Base-by-base conservation (phyloP, 768 basidiomycete genomes). In the Podaxis pistillaris region DNA sequence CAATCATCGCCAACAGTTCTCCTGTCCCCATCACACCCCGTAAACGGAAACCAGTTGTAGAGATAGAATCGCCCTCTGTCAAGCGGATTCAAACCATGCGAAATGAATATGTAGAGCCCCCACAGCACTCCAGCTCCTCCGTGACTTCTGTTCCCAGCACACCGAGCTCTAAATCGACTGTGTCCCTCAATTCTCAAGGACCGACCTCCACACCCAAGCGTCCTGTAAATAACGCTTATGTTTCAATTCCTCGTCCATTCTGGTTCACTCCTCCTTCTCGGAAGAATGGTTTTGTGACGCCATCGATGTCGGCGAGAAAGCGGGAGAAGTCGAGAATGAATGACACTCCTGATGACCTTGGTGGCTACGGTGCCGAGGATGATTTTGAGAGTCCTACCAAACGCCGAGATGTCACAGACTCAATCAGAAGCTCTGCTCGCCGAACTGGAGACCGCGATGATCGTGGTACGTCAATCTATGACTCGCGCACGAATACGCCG, bases 371-470 rank as follows among this genome's bases (percentile, higher is more conserved):
- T 1, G 82, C 81, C 1, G 83, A 84, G 3, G 81, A 79, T 38
- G 71, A 63, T 64, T 74, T 65, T 72, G 71, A 47, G 9, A 75
- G 73, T 58, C 74, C 74, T 15, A 73, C 68, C n/a, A 76, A 71
- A 49, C 64, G 70, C 28, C 63, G 68, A 41, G 58, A 60, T 49
- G 12, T 71, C 37, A 69, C 66, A 37, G 77, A 81, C 46, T 76
- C 72, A 24, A 70, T 76, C 4, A 82, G 80, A 68, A 82, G 80
- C 17, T 84, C 86, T 37, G 79, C 78, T 44, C 81, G 83, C 55
- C 81, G 86, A 22, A 88, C 86, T 1, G 90, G 90, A 3, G 91
- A 90, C 58, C 79, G 92, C 41, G 91, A 93, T 68, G 90, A 90
- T 24, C 79, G 91, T 76, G 86, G 89, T 90, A 63, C 51, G 74